Evolutionary conservation across 441 rosid species (phyloP).

Genomic region (Aleurites moluccanus): DNA sequence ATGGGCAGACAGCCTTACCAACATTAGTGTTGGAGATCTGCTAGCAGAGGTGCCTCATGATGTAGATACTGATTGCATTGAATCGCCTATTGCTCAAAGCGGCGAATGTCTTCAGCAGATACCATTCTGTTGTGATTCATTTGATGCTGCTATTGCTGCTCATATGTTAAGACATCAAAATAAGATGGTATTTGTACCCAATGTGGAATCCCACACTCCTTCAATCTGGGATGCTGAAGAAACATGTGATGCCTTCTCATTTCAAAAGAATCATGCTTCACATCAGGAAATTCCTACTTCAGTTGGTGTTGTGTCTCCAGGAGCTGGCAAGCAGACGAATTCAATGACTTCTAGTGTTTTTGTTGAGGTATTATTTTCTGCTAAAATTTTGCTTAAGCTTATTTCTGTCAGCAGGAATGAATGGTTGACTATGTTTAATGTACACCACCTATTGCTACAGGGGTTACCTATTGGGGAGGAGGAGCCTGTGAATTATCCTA

Average conservation of each 20-base stretch:
- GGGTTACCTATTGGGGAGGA: conserved; percentile 37
- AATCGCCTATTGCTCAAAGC: conserved; percentile 37
- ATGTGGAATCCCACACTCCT: conserved; percentile 44
- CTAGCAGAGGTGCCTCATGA: conserved; percentile 65
- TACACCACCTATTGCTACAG: conserved; percentile 34
- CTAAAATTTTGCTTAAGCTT: conserved; percentile 16
- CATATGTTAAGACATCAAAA: conserved; percentile 77
- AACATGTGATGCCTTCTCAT: conserved; percentile 96
- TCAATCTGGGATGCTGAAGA: conserved; percentile 98
- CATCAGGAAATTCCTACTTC: conserved; percentile 34
- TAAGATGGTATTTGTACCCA: conserved; percentile 45
- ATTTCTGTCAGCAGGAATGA: conserved; percentile 9
- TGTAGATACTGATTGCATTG: conserved; percentile 40
- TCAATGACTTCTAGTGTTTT: conserved; percentile 30
- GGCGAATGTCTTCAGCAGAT: conserved; percentile 57
- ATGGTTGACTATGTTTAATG: conserved; percentile 8
- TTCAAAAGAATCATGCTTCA: conserved; percentile 44
- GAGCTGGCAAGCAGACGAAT: conserved; percentile 30
- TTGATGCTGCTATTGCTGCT: conserved; percentile 98
- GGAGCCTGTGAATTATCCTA: conserved; percentile 33
- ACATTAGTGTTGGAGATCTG: conserved; percentile 88
- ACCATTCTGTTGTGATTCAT: conserved; percentile 88
- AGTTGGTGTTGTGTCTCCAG: conserved; percentile 35
- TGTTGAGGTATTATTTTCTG: conserved; percentile 43
- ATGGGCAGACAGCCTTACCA: conserved; percentile 97